These are phyloP conservation scores for Lactarius indigo DNA, from an alignment of 768 basidiomycete species.

Conservation along the genomic window DNA sequence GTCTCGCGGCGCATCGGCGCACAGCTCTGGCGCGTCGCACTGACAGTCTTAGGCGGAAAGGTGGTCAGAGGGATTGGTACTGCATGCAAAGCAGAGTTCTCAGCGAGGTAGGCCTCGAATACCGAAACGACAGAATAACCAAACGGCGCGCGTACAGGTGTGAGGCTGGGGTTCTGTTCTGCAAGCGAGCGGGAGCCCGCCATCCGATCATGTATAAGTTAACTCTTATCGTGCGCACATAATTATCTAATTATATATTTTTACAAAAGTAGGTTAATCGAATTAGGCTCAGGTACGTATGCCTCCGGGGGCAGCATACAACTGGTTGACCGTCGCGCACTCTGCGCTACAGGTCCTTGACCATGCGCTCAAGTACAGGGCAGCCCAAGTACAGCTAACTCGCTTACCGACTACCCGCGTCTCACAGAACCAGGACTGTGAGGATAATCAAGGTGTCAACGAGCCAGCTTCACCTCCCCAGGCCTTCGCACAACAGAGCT, in stretches of 20 bases:
- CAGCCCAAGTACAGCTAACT: constrained; percentile 35
- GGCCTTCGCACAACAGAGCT: constrained; percentile 3
- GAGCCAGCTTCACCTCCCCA: not conserved
- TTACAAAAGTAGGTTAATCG: not conserved
- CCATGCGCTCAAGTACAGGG: constrained; percentile 59
- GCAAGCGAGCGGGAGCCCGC: too few relatives aligned
- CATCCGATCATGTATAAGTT: too few relatives aligned
- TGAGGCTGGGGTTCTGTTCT: too few relatives aligned
- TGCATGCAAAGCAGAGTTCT: too few relatives aligned
- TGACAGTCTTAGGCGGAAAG: too few relatives aligned
- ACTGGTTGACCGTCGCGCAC: constrained; percentile 66
- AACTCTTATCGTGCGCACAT: too few relatives aligned
- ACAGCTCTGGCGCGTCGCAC: not conserved
- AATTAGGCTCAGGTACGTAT: constrained; percentile 39
- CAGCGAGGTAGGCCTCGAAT: too few relatives aligned
- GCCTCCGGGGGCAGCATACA: constrained; percentile 68
- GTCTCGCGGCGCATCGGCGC: too few relatives aligned
- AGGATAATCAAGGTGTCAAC: not conserved
- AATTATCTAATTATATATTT: too few relatives aligned
- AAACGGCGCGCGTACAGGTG: too few relatives aligned
- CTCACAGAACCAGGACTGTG: not conserved
- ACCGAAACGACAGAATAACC: too few relatives aligned
- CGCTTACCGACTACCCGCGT: constrained; percentile 29
- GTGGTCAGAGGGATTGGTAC: too few relatives aligned
- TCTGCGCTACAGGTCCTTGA: constrained; percentile 57